A percentile compares a stretch with the other conserved stretches of the same genome.
These are phyloP conservation scores for Globisporangium polare DNA, from an alignment of 352 stramenopile genomes.

Conservation along the genomic window DNA sequence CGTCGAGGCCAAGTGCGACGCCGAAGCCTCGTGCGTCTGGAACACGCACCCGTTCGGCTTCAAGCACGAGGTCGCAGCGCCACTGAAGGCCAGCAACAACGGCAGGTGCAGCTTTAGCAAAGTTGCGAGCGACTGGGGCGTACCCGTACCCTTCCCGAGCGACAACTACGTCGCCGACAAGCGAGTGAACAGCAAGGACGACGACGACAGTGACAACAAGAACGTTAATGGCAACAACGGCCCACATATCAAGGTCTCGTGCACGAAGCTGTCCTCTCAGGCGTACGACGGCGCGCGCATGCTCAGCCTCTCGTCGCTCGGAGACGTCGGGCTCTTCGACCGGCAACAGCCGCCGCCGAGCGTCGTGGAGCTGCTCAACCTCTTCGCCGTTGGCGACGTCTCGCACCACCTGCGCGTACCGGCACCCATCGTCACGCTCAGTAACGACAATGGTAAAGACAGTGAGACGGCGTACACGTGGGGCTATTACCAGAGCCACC, in stretches of 20 bases:
- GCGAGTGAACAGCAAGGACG: conserved; percentile 24
- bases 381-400: conserved; percentile 17
- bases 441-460: conserved; percentile 1
- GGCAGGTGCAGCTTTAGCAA: conserved; percentile 9
- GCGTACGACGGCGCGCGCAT: conserved; percentile 12
- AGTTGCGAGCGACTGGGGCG: conserved; percentile 29
- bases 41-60: conserved; percentile 30
- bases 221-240: not conserved
- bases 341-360: conserved; percentile 1
- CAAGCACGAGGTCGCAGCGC: conserved; percentile 28
- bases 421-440: conserved; percentile 18
- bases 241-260: conserved; percentile 4
- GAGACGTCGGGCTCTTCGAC: conserved; percentile 15
- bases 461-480: conserved; percentile 27
- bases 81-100: not conserved
- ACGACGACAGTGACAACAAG: conserved; percentile 8
- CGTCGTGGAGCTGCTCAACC: conserved; percentile 17
- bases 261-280: conserved; percentile 3
- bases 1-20: conserved; percentile 20
- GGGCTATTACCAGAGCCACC: conserved; percentile 49
- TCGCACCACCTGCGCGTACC: conserved; percentile 3
- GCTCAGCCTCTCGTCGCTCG: conserved; percentile 13
- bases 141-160: conserved; percentile 47
- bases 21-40: conserved; percentile 40
- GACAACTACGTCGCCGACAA: conserved; percentile 55